Conservation (phyloP, 2,329 filamentous ascomycete genomes). For the Sporothrix dimorphospora region DNA sequence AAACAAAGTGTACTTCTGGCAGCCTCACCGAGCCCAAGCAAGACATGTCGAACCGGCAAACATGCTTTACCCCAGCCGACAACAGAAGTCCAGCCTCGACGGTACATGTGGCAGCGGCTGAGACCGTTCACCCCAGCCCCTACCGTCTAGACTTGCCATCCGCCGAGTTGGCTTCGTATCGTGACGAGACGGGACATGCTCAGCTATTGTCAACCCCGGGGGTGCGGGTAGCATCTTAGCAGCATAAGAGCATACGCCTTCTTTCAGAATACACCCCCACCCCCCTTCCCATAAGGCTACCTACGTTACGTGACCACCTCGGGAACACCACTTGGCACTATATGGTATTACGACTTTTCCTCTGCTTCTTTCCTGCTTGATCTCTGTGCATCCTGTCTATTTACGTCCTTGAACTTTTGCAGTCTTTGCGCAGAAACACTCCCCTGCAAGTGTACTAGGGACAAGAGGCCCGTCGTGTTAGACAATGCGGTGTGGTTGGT, state of each 20-base stretch:
- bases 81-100: not conserved
- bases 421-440: slow-evolving; percentile 19
- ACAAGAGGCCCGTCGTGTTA: not conserved
- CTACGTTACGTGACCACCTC: slow-evolving; percentile 2
- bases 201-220: not conserved
- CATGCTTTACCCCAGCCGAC: not conserved
- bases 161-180: not conserved
- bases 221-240: not conserved
- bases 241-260: not conserved
- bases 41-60: not conserved
- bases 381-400: slow-evolving; percentile 22
- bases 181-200: not conserved
- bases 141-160: slow-evolving; percentile 16
- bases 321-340: not conserved
- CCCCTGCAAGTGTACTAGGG: not conserved
- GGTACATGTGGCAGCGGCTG: not conserved
- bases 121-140: not conserved
- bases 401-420: slow-evolving; percentile 14
- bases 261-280: slow-evolving; percentile 3
- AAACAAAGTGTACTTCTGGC: not conserved
- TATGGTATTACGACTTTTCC: not conserved
- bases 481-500: slow-evolving; percentile 14
- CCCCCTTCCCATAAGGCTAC: slow-evolving; percentile 5
- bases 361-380: not conserved
- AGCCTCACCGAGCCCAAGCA: not conserved